Conservation (phyloP, 352 stramenopile genomes). For the Thalassiosira mediterranea region DNA sequence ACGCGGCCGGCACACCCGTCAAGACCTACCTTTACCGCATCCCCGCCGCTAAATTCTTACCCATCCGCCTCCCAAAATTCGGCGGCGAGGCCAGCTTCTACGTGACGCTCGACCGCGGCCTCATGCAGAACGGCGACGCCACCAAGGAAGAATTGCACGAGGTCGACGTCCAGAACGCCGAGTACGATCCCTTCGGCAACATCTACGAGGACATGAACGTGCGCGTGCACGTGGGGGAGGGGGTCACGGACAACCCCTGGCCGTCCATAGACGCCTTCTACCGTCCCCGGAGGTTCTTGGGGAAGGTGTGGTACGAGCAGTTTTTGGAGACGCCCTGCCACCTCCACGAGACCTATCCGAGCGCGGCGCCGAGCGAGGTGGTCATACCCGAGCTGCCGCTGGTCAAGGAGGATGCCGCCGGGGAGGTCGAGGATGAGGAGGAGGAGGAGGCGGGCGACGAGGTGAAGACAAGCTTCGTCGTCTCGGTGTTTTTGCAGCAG, state of each 20-base stretch:
- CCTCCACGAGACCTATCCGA: background rate
- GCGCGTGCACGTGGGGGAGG: slow-evolving; percentile 6
- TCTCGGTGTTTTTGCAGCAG: slow-evolving; percentile 2
- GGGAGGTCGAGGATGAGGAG: too few species aligned
- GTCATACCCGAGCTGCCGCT: background rate
- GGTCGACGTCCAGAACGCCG: slow-evolving; percentile 13
- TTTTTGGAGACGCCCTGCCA: background rate
- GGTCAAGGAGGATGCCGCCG: background rate
- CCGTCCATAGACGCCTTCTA: slow-evolving; percentile 1
- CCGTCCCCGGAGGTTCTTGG: slow-evolving; percentile 5
- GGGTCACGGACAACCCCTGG: slow-evolving; percentile 4
- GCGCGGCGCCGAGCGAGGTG: background rate
- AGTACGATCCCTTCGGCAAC: slow-evolving; percentile 9
- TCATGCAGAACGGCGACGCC: slow-evolving; percentile 4
- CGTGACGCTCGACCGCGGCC: slow-evolving; percentile 3
- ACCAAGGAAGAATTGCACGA: slow-evolving; percentile 41
- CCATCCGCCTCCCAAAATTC: slow-evolving; percentile 5
- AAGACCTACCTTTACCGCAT: slow-evolving; percentile 7
- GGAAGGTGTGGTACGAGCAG: slow-evolving; percentile 18
- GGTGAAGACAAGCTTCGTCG: background rate
- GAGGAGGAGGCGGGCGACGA: background rate
- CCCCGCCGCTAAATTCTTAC: background rate
- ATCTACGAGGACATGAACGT: slow-evolving; percentile 49
- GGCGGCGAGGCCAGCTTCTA: slow-evolving; percentile 8
- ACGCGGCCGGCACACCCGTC: background rate